A percentile compares a stretch with the other conserved stretches of the same genome.
phyloP scores from a whole-genome alignment of 192 early-diverging fungal genomes.

The Dissophora ornata region DNA sequence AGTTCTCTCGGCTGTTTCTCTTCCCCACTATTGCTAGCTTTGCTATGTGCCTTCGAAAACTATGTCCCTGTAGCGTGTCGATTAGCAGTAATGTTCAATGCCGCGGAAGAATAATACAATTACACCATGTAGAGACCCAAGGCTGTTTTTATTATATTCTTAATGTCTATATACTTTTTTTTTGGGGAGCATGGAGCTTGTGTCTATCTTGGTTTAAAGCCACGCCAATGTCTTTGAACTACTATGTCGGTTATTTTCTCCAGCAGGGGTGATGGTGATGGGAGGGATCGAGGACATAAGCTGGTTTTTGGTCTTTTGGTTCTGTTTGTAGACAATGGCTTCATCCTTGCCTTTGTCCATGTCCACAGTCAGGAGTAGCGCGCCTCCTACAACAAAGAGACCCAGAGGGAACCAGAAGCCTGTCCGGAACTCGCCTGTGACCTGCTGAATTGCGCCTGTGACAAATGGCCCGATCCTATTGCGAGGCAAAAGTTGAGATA shows the following conservation, averaged over 20 bases:
- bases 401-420: slow-evolving; percentile 64
- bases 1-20: background rate
- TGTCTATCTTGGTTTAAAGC: no score
- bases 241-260: background rate
- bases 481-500: no score
- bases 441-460: slow-evolving; percentile 69
- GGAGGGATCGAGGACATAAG: slow-evolving; percentile 18
- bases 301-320: slow-evolving; percentile 7
- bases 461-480: slow-evolving; percentile 75
- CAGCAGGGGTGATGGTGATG: slow-evolving; percentile 17
- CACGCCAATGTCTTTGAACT: background rate
- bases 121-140: no score
- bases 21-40: no score
- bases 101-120: no score
- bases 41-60: no score
- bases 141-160: no score
- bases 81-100: no score
- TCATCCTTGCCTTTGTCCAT: slow-evolving; percentile 65
- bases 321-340: slow-evolving; percentile 26
- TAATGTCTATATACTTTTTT: no score
- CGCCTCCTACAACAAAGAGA: slow-evolving; percentile 55
- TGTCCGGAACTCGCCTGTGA: slow-evolving; percentile 58
- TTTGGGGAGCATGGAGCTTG: no score
- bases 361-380: slow-evolving; percentile 57
- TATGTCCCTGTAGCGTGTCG: no score